Percentiles rank a stretch among this genome's conserved stretches.
phyloP scores from a whole-genome alignment of 768 basidiomycete species.

The Phanerochaete sordida region DNA sequence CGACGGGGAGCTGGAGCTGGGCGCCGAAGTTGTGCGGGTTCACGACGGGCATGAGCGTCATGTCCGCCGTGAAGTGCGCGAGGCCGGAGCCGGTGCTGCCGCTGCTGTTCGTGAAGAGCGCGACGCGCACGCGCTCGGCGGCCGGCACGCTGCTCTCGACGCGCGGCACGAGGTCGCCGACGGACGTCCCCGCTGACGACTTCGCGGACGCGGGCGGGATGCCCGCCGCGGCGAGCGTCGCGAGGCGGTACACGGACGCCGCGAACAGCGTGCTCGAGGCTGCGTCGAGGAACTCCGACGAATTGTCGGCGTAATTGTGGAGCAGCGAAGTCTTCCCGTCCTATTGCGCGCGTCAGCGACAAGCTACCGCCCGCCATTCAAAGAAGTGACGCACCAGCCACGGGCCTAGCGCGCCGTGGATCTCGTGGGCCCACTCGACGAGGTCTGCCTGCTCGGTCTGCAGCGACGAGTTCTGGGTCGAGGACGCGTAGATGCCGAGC shows the following conservation, averaged over 20 bases:
- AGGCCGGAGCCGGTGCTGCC: slow-evolving; percentile 17
- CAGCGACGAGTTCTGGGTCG: slow-evolving; percentile 48
- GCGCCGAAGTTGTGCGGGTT: slow-evolving; percentile 55
- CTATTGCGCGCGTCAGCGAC: background rate
- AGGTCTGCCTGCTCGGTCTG: slow-evolving; percentile 55
- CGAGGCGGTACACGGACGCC: slow-evolving; percentile 69
- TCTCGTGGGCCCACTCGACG: slow-evolving; percentile 63
- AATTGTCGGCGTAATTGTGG: slow-evolving; percentile 66
- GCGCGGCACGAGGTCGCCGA: slow-evolving; percentile 40
- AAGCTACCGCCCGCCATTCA: background rate
- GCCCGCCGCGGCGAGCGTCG: slow-evolving; percentile 40
- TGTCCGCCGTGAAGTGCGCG: slow-evolving; percentile 48
- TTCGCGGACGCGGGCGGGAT: background rate
- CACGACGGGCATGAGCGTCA: slow-evolving; percentile 75
- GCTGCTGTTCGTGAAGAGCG: slow-evolving; percentile 15
- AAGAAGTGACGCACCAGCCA: background rate
- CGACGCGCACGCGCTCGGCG: background rate
- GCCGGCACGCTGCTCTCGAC: slow-evolving; percentile 36
- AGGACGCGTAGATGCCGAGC: slow-evolving; percentile 65
- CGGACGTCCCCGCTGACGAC: slow-evolving; percentile 26
- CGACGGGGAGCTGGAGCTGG: slow-evolving; percentile 15
- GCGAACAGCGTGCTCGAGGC: slow-evolving; percentile 74
- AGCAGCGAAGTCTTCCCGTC: slow-evolving; percentile 38
- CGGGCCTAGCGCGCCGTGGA: slow-evolving; percentile 45
- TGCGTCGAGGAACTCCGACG: slow-evolving; percentile 65